Percentiles rank a stretch among this genome's conserved stretches.
phyloP scores from a whole-genome alignment of 495 filamentous ascomycete species.

The Elaphomyces granulatus region DNA sequence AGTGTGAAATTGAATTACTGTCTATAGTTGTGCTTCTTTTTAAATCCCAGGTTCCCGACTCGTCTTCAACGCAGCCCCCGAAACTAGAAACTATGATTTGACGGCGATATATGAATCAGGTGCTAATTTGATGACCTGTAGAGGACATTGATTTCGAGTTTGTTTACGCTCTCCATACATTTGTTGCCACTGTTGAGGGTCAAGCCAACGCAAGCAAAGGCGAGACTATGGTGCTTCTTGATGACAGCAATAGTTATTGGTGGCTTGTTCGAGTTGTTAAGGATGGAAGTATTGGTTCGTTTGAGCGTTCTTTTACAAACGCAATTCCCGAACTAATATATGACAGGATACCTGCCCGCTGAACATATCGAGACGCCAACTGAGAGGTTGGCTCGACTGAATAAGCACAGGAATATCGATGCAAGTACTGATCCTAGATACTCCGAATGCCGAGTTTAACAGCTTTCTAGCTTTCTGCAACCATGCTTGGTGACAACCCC shows the following conservation, averaged over 20 bases:
- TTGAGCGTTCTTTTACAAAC: background rate
- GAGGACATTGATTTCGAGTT: conserved; percentile 99
- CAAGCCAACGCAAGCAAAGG: conserved; percentile 98
- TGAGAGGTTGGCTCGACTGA: conserved; percentile 80
- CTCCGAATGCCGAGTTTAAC: conserved; percentile 1
- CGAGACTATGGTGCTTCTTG: conserved; percentile 99
- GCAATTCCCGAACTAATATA: conserved; percentile 9
- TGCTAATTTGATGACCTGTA: conserved; percentile 62
- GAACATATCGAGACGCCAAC: conserved; percentile 99
- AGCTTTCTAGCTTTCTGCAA: conserved; percentile 56
- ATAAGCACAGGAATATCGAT: conserved; percentile 97
- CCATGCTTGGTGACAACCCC: conserved; percentile 83
- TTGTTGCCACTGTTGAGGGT: conserved; percentile 93
- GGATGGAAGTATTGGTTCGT: conserved; percentile 87
- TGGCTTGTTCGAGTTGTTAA: conserved; percentile 97
- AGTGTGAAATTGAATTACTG: too few relatives aligned
- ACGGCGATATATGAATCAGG: too few relatives aligned
- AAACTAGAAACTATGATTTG: too few relatives aligned
- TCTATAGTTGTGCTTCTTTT: too few relatives aligned
- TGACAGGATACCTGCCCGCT: conserved; percentile 78
- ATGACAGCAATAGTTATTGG: conserved; percentile 99
- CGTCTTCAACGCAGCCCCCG: too few relatives aligned
- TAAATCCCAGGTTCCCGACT: too few relatives aligned
- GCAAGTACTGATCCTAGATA: conserved; percentile 35
- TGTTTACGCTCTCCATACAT: conserved; percentile 95